Evolutionary conservation across 768 basidiomycete species (phyloP), one percentile per base, ranked within the genome.

Genomic region (Hydnomerulius pinastri): DNA sequence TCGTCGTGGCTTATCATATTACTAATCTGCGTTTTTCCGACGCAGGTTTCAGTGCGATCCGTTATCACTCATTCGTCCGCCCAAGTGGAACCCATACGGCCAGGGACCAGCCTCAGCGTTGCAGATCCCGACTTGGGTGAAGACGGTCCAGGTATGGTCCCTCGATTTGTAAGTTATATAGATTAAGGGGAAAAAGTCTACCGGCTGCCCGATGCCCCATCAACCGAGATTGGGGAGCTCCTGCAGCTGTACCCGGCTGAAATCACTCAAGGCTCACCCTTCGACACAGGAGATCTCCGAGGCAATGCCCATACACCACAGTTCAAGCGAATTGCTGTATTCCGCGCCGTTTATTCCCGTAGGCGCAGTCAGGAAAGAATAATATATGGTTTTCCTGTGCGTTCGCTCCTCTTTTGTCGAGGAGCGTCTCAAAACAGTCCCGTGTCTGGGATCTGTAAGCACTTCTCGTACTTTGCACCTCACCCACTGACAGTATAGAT

Each of bases 221-320:
- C 32, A 4, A 35, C 35, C 13, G 60, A 62, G 32, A 23, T 74
- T 6, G 53, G 65, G 24, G 43, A 54, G 17, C 43, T 77, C 13
- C 43, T 50, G 36, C 23, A 28, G 25, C 20, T 38, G 13, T 79
- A 77, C 52, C 71, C 79, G 3, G 43, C 54, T 2, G 68, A 76
- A 40, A 55, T 70, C 7, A 66, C 67, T 2, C 59, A 71, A 50
- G 81, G 81, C 24, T 81, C 79, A 1, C 81, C 81, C 2, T 83
- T 75, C 56, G 71, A 71, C 43, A 81, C 80, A 4, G 72, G 75
- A 0, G 30, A 56, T 25, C 44, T 70, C 10, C n/a, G n/a, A n/a
- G n/a, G n/a, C n/a, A 80, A 81, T 51, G 69, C 70, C 3, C 47
- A 75, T 6, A 71, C 75, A 11, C 73, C 76, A 1, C 71, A 80